Base-by-base conservation (phyloP, 306 rosid species). In the Casuarina glauca region DNA sequence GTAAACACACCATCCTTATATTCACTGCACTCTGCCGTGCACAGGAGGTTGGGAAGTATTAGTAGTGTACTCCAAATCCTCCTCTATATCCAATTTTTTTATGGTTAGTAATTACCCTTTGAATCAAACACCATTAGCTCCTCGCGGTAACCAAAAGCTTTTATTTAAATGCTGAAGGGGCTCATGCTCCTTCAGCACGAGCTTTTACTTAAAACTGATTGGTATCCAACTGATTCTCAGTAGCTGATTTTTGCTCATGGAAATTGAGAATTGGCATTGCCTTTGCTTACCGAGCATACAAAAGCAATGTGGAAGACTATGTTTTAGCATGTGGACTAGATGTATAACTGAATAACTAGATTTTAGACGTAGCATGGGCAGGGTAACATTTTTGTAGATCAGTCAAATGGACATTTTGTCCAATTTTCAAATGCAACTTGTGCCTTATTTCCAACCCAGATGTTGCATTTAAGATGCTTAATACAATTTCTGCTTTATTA, bases 381-480 rank as follows among this genome's bases (percentile, higher is more conserved):
- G 38, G 26, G 69, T 63, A 15, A 54, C 62, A 75, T 13, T 75
- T 8, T 36, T 16, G 10, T 1, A 6, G 36, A 62, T 44, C 69
- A 44, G 1, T 35, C 15, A 3, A 39, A 63, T 63, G 20, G 70
- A 62, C 38, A 3, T 61, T 2, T 61, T 17, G 38, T 46, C 11
- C 69, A 46, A 75, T 6, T 62, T 74, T 62, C 20, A n/a, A 62
- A 50, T 62, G 62, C 26, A 38, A 63, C 13, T 2, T 0, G 64
- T 63, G 4, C 46, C 39, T 63, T 38, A 38, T 38, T 38, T 58
- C 35, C 0, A 3, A 15, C 12, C 46, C 38, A 38, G 15, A 36
- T 63, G 46, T 35, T 63, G 46, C 69, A 38, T 38, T 63, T 63
- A 6, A 63, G 69, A 63, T 63, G 44, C 69, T 63, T 4, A 63